A percentile compares a stretch with the other conserved stretches of the same genome.
phyloP scores from a whole-genome alignment of 352 stramenopile species.

The Phytophthora idaei region DNA sequence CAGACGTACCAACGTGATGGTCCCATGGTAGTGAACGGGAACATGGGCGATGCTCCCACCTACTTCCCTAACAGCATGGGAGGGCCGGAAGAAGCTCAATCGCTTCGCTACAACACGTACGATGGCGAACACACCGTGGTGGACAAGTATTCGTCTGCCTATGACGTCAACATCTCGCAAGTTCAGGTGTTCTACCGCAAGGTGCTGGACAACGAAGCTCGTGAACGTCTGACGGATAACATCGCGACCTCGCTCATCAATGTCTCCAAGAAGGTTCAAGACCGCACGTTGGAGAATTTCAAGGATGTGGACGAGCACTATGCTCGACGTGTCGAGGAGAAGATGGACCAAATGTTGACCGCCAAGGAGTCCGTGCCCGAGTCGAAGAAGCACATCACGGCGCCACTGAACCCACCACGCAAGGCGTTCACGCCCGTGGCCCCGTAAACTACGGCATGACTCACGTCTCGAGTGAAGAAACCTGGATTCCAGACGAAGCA shows the following conservation, averaged over 20 bases:
- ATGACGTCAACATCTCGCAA: constrained; percentile 86
- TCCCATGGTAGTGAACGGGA: constrained; percentile 61
- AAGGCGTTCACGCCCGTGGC: constrained; percentile 40
- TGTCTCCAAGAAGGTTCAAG: constrained; percentile 41
- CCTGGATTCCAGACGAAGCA: constrained; percentile 5
- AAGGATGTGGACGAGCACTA: constrained; percentile 41
- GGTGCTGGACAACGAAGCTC: constrained; percentile 60
- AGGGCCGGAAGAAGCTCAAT: constrained; percentile 39
- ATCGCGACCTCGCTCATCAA: constrained; percentile 70
- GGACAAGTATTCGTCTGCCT: constrained; percentile 57
- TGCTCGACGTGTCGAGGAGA: constrained; percentile 39
- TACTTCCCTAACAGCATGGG: constrained; percentile 82
- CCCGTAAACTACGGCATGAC: constrained; percentile 16
- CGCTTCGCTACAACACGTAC: constrained; percentile 28
- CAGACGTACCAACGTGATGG: constrained; percentile 83
- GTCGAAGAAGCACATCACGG: constrained; percentile 38
- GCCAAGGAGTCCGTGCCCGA: constrained; percentile 25
- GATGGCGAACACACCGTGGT: constrained; percentile 37
- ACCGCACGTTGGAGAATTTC: constrained; percentile 43
- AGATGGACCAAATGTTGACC: constrained; percentile 40
- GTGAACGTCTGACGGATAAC: constrained; percentile 73
- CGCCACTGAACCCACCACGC: constrained; percentile 36
- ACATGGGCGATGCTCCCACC: constrained; percentile 65
- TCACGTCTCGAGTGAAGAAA: too few species aligned
- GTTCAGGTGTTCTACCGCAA: constrained; percentile 66